Evolutionary conservation across 768 basidiomycete species (phyloP), one percentile per base, ranked within the genome.

Genomic region (Gymnopilus dilepis): DNA sequence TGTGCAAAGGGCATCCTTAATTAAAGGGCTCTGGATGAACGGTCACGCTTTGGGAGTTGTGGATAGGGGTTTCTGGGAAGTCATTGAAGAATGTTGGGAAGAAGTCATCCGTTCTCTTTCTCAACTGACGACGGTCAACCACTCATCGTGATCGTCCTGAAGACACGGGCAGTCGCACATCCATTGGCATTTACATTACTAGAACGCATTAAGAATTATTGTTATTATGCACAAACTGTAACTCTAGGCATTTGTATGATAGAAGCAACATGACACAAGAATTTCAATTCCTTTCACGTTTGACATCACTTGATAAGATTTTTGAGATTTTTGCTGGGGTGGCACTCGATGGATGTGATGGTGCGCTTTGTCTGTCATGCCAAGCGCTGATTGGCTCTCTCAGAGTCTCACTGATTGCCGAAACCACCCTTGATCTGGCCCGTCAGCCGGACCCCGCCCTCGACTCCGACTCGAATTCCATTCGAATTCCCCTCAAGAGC

Each of bases 11-110:
- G 60, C 58, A 7, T 11, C 47, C 21, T 21, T 47, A 11, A 56
- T 68, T 9, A 60, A 62, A 17, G 67, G 67, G 12, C 31, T 68
- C 24, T 66, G 65, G 64, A 60, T 60, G 19, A 66, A 66, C 26
- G 67, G 62, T 6, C 62, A 54, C n/a, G 65, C 60, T 31, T 58
- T 68, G 6, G 60, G 65, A 2, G 65, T 60, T 11, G 54, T 60
- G 1, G 67, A 64, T 28, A 21, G 43, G 30, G 55, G 38, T 22
- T 40, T 68, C 22, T 68, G 37, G 26, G 52, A 62, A 9, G 53
- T 55, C 28, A 21, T 68, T 26, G 60, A 68, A n/a, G 54, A 62
- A 1, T 58, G 56, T 24, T 68, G 67, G 67, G 24, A 30, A 8
- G 57, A 61, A 26, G 56, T 65, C 4, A 28, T 61, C 0, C 45